Percentiles rank a stretch among this genome's conserved stretches.
Conservation (phyloP, 257 asterid genomes). For the Vinca minor region DNA sequence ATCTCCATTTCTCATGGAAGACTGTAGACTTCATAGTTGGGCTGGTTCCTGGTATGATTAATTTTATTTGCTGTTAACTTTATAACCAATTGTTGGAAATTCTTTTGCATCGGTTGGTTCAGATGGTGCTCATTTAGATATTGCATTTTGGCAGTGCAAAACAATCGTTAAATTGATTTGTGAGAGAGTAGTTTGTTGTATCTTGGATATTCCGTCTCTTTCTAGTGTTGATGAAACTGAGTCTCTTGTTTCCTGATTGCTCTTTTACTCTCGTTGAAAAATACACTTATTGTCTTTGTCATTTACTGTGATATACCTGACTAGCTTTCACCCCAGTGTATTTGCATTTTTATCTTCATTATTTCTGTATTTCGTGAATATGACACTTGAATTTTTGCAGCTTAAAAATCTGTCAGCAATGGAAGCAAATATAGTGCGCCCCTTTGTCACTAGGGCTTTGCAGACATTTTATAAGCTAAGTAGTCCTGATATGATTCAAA, state of each 20-base stretch:
- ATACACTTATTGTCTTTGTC: not conserved
- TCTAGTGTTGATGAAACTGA: not conserved
- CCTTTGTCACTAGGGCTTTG: slow-evolving; percentile 78
- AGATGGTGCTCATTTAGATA: not conserved
- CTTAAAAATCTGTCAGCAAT: slow-evolving; percentile 84
- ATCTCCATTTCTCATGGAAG: not conserved
- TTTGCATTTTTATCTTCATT: not conserved
- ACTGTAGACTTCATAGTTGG: not conserved
- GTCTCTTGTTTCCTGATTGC: not conserved
- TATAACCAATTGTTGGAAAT: not conserved
- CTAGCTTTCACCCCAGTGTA: not conserved
- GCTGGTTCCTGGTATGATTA: not conserved
- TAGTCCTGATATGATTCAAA: slow-evolving; percentile 72
- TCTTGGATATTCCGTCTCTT: not conserved
- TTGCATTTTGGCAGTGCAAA: not conserved
- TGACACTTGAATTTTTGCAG: slow-evolving; percentile 38
- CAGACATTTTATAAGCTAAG: slow-evolving; percentile 63
- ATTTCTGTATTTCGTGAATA: not conserved
- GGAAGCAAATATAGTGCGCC: slow-evolving; percentile 94
- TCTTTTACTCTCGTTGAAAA: not conserved
- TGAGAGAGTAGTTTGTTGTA: not conserved
- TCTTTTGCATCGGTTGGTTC: not conserved
- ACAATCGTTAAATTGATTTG: not conserved
- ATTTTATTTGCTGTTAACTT: not conserved
- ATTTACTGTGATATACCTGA: not conserved